phyloP scores from a whole-genome alignment of 2,329 filamentous ascomycete species.

The Ascochyta lentis region DNA sequence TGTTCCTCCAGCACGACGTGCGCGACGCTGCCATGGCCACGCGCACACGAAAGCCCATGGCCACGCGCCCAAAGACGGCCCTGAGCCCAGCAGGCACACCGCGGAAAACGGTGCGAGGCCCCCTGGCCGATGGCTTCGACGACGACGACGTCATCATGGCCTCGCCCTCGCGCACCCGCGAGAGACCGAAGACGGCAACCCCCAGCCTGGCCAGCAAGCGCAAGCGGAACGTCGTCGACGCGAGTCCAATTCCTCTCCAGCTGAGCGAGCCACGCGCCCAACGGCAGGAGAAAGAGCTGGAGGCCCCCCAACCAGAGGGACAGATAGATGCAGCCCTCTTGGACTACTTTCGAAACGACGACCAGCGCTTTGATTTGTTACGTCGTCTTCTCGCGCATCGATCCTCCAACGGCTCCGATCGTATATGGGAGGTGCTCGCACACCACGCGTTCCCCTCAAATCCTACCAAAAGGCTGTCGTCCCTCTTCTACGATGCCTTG shows the following conservation, averaged over 20 bases:
- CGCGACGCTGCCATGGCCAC: constrained; percentile 61
- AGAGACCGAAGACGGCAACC: constrained; percentile 59
- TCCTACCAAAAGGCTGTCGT: constrained; percentile 62
- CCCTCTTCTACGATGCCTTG: constrained; percentile 72
- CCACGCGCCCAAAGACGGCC: constrained; percentile 32
- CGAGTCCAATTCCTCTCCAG: constrained; percentile 71
- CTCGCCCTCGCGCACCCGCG: constrained; percentile 60
- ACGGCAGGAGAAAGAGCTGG: constrained; percentile 45
- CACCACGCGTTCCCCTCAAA: constrained; percentile 70
- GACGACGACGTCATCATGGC: constrained; percentile 65
- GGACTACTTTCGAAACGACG: constrained; percentile 47
- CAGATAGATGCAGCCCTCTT: constrained; percentile 42
- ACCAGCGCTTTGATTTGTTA: constrained; percentile 55
- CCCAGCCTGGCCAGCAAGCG: constrained; percentile 72
- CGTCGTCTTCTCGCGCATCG: constrained; percentile 71
- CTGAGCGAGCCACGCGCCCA: constrained; percentile 47
- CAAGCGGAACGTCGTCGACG: constrained; percentile 66
- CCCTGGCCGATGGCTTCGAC: constrained; percentile 78
- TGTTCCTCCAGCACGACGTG: constrained; percentile 75
- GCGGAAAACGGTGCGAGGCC: constrained; percentile 62
- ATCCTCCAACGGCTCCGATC: constrained; percentile 60
- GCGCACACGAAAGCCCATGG: constrained; percentile 48
- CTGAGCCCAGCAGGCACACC: constrained; percentile 61
- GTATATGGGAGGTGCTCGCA: constrained; percentile 72
- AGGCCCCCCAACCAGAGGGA: constrained; percentile 3